Evolutionary conservation across 2,329 filamentous ascomycete species (phyloP).

Genomic region (Fusarium solani-melongenae): DNA sequence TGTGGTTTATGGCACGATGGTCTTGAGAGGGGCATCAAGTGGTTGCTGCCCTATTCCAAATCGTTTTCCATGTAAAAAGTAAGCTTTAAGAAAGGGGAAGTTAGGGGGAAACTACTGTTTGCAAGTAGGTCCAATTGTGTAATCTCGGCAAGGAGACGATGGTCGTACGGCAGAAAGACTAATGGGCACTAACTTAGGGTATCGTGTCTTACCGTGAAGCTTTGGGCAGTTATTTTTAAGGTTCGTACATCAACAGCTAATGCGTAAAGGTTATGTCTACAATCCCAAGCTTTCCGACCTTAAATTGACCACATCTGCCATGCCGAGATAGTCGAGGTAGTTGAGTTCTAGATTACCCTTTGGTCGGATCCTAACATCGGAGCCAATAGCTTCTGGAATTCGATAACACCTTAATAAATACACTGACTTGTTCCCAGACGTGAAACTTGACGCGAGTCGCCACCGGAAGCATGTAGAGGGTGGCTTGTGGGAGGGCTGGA

Average conservation of each 20-base stretch:
- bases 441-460: not conserved
- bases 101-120: too few species aligned
- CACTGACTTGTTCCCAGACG: not conserved
- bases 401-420: not conserved
- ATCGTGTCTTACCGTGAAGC: not conserved
- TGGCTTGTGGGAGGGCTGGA: not conserved
- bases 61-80: too few species aligned
- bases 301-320: not conserved
- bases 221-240: not conserved
- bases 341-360: not conserved
- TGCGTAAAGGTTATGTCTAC: not conserved
- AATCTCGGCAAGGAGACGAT: not conserved
- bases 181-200: not conserved
- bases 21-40: too few species aligned
- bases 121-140: too few species aligned
- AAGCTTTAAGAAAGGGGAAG: too few species aligned
- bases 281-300: not conserved
- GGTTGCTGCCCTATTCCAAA: too few species aligned
- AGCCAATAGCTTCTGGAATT: too few species aligned
- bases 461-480: not conserved
- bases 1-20: too few species aligned
- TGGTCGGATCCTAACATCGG: too few species aligned
- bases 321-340: not conserved
- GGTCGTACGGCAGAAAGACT: not conserved
- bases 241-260: not conserved